Evolutionary conservation across 345 rosid genomes (phyloP).

Genomic region (Pistacia vera): DNA sequence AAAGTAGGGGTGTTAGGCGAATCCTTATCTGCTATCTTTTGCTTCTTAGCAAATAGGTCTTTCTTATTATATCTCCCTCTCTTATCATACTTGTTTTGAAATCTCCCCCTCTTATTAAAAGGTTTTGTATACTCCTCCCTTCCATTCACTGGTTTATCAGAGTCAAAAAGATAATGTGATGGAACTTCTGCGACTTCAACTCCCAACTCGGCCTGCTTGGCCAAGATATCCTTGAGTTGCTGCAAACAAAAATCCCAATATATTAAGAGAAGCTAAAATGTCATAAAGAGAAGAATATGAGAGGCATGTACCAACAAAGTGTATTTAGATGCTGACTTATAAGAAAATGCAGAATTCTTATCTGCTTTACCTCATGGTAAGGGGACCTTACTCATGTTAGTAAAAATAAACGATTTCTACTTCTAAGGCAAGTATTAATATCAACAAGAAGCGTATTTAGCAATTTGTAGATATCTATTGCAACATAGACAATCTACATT

Average conservation of each 20-base stretch:
- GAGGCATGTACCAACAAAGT: neutral
- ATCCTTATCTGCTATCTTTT: slow-evolving; percentile 21
- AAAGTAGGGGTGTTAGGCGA: slow-evolving; percentile 34
- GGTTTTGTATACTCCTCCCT: slow-evolving; percentile 33
- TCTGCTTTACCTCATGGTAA: neutral
- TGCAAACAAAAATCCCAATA: slow-evolving; percentile 33
- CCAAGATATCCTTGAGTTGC: slow-evolving; percentile 89
- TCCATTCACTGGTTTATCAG: slow-evolving; percentile 35
- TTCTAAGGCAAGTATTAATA: neutral
- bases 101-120: slow-evolving; percentile 35
- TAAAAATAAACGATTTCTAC: neutral
- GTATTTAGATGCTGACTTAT: too few relatives aligned
- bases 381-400: neutral
- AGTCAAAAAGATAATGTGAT: slow-evolving; percentile 58
- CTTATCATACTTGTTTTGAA: slow-evolving; percentile 43
- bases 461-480: neutral
- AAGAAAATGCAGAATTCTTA: neutral
- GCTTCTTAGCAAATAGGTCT: slow-evolving; percentile 32
- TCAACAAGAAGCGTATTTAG: neutral
- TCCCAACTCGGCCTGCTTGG: slow-evolving; percentile 90
- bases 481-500: neutral
- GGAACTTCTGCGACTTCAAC: slow-evolving; percentile 95
- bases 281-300: too few relatives aligned
- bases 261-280: neutral
- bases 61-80: slow-evolving; percentile 48